Conservation (phyloP, 2,329 filamentous ascomycete species). For the Ilyonectria robusta region DNA sequence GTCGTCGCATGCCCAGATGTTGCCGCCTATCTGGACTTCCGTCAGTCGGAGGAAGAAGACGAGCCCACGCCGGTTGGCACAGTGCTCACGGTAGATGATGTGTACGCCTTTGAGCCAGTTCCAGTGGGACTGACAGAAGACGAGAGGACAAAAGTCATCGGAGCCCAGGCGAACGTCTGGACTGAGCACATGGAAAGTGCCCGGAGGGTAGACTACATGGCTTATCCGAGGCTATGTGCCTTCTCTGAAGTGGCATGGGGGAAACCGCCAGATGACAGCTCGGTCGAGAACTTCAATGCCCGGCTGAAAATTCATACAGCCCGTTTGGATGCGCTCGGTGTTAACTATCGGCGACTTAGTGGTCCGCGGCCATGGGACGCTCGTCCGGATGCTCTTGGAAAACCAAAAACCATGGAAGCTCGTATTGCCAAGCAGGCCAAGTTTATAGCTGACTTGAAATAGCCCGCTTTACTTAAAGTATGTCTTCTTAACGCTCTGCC, state of each 20-base stretch:
- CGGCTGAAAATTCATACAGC: slow-evolving; percentile 25
- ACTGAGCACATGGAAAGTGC: slow-evolving; percentile 39
- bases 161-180: slow-evolving; percentile 37
- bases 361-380: slow-evolving; percentile 36
- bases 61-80: slow-evolving; percentile 35
- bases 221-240: slow-evolving; percentile 22
- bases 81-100: slow-evolving; percentile 29
- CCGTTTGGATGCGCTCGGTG: slow-evolving; percentile 29
- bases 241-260: slow-evolving; percentile 36
- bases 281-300: slow-evolving; percentile 15
- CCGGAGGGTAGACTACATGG: slow-evolving; percentile 35
- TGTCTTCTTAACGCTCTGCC: too few species aligned
- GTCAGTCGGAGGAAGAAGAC: slow-evolving; percentile 35
- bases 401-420: slow-evolving; percentile 20
- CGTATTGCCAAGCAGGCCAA: slow-evolving; percentile 11
- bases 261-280: slow-evolving; percentile 11
- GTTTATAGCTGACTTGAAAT: slow-evolving; percentile 15
- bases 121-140: slow-evolving; percentile 26
- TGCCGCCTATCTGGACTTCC: slow-evolving; percentile 34
- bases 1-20: slow-evolving; percentile 36
- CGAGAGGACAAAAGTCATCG: slow-evolving; percentile 27
- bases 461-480: background rate
- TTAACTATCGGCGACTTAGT: slow-evolving; percentile 31
- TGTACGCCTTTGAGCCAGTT: slow-evolving; percentile 31
- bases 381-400: slow-evolving; percentile 31